Evolutionary conservation across 805 yeast species (phyloP).

Genomic region (Sugiyamaella lignohabitans): DNA sequence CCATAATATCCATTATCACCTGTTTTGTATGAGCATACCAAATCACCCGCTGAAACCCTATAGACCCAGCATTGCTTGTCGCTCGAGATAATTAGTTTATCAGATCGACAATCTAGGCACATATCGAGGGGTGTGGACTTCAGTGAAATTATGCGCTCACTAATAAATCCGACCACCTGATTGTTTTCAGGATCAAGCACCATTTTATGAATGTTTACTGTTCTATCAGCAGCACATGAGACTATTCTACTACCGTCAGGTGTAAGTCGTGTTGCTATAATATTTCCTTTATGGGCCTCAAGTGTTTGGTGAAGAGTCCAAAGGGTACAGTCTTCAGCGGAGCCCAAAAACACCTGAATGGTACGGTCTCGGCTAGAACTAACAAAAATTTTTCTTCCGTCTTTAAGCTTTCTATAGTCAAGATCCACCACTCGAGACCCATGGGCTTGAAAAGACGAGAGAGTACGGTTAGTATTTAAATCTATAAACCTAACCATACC

Average conservation of each 20-base stretch:
- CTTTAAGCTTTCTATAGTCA: constrained; percentile 7
- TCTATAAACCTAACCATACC: constrained; percentile 12
- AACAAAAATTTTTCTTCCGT: constrained; percentile 12
- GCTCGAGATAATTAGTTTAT: constrained; percentile 41
- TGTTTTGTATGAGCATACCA: constrained; percentile 37
- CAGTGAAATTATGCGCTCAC: constrained; percentile 44
- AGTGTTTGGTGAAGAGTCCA: constrained; percentile 58
- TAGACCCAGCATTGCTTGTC: constrained; percentile 45
- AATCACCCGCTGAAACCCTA: constrained; percentile 32
- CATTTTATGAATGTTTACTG: constrained; percentile 47
- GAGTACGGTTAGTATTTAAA: background rate
- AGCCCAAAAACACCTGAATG: constrained; percentile 44
- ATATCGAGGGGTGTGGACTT: constrained; percentile 36
- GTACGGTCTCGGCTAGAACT: constrained; percentile 51
- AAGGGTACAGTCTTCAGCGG: constrained; percentile 5
- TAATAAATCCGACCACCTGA: constrained; percentile 22
- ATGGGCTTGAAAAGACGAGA: constrained; percentile 18
- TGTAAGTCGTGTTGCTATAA: constrained; percentile 34
- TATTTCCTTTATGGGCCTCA: constrained; percentile 51
- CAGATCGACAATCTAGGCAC: constrained; percentile 17
- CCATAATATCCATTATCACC: constrained; percentile 26
- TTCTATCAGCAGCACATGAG: constrained; percentile 58
- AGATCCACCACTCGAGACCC: constrained; percentile 19
- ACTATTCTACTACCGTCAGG: constrained; percentile 33
- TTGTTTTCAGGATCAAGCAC: constrained; percentile 23